phyloP scores from a whole-genome alignment of 208 protist genomes.

The Trichomonas vaginalis region DNA sequence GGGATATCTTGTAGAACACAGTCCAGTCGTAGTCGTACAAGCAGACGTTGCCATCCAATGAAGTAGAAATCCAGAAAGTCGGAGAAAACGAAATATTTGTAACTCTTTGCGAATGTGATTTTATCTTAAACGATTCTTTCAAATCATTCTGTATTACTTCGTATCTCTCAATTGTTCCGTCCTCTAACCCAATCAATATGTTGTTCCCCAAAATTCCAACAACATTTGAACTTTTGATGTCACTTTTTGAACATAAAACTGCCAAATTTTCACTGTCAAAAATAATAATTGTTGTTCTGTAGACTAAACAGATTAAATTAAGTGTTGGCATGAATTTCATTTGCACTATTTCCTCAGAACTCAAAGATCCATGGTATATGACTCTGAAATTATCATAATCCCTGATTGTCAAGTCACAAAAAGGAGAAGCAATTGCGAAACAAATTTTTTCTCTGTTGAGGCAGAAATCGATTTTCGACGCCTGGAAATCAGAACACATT shows the following conservation, averaged over 20 bases:
- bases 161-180: not conserved
- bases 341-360: not conserved
- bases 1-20: not conserved
- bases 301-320: not conserved
- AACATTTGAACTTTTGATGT: not conserved
- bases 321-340: not conserved
- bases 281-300: not conserved
- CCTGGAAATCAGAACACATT: not conserved
- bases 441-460: not conserved
- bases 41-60: not conserved
- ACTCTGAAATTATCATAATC: not conserved
- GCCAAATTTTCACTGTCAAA: not conserved
- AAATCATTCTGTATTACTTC: not conserved
- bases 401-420: not conserved
- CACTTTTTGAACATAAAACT: not conserved
- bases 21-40: not conserved
- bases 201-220: not conserved
- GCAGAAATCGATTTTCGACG: not conserved
- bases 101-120: not conserved
- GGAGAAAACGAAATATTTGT: not conserved
- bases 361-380: not conserved
- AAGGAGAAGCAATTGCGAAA: not conserved
- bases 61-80: not conserved
- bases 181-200: not conserved
- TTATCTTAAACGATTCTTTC: not conserved